Percentiles rank a stretch among this genome's conserved stretches.
These are phyloP conservation scores for Coemansia brasiliensis DNA, from an alignment of 192 early-diverging fungal species.

Conservation along the genomic window DNA sequence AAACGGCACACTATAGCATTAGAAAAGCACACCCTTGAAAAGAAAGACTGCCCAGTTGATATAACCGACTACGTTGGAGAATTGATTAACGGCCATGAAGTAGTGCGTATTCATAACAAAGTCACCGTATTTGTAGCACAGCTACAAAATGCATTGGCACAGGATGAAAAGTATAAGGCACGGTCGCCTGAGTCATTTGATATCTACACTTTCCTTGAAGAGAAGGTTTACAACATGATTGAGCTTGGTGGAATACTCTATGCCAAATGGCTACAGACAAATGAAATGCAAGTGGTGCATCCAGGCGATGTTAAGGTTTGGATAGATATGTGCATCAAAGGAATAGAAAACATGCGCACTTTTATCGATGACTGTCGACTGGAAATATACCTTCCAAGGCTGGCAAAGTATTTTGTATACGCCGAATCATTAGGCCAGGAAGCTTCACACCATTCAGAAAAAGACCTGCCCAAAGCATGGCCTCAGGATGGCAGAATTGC, in stretches of 20 bases:
- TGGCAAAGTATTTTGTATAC: slow-evolving; percentile 21
- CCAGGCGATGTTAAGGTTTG: not conserved
- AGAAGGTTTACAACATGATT: no score
- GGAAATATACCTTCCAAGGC: not conserved
- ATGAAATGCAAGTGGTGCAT: not conserved
- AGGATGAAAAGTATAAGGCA: no score
- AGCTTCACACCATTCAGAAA: slow-evolving; percentile 57
- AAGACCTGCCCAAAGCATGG: slow-evolving; percentile 48
- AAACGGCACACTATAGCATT: not conserved
- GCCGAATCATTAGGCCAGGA: slow-evolving; percentile 57
- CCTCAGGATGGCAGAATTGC: slow-evolving; percentile 43
- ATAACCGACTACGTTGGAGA: not conserved
- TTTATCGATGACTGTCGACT: slow-evolving; percentile 4
- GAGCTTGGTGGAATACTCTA: not conserved
- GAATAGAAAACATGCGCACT: not conserved
- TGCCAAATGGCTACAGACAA: not conserved
- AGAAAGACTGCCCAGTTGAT: not conserved
- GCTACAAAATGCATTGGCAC: not conserved
- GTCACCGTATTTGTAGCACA: not conserved
- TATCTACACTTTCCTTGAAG: no score
- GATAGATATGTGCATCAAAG: not conserved
- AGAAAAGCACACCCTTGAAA: not conserved
- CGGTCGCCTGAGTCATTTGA: no score
- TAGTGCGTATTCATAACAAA: slow-evolving; percentile 10
- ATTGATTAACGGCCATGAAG: not conserved